Percentiles rank a stretch among this genome's conserved stretches.
Conservation (phyloP, 495 filamentous ascomycete species). For the Achaetomiella virescens region DNA sequence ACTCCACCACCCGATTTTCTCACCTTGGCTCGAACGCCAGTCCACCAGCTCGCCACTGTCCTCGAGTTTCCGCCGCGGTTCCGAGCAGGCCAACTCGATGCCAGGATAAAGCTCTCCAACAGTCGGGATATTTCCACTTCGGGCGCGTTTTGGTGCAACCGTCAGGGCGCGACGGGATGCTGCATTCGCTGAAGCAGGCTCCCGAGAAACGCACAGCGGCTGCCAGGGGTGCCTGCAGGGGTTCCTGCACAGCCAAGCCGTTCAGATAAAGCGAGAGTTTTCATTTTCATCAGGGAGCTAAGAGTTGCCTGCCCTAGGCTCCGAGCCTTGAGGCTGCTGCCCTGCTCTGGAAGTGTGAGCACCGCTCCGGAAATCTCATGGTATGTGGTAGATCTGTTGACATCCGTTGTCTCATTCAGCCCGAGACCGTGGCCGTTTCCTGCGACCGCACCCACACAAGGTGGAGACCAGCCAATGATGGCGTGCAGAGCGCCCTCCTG, state of each 20-base stretch:
- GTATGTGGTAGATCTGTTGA: neutral
- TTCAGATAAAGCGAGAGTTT: neutral
- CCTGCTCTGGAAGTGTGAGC: neutral
- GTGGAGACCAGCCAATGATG: constrained; percentile 28
- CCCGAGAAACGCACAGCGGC: neutral
- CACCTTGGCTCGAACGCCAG: too few relatives aligned
- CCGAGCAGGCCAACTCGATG: too few relatives aligned
- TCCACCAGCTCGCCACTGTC: too few relatives aligned
- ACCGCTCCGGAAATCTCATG: neutral
- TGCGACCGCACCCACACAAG: constrained; percentile 1
- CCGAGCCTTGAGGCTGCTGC: neutral
- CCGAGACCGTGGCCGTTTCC: neutral
- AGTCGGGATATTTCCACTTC: neutral
- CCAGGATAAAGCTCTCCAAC: neutral
- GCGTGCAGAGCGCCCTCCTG: constrained; percentile 13
- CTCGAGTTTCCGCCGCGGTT: too few relatives aligned
- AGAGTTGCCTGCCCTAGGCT: neutral
- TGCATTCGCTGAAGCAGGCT: neutral
- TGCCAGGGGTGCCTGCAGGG: neutral
- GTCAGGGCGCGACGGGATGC: neutral
- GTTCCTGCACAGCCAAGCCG: neutral
- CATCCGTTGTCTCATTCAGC: neutral
- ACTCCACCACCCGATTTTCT: too few relatives aligned
- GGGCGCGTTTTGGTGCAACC: neutral
- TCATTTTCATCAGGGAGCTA: neutral